These are phyloP conservation scores for Liquidambar formosana DNA, from an alignment of 164 flowering plant genomes.

Conservation along the genomic window DNA sequence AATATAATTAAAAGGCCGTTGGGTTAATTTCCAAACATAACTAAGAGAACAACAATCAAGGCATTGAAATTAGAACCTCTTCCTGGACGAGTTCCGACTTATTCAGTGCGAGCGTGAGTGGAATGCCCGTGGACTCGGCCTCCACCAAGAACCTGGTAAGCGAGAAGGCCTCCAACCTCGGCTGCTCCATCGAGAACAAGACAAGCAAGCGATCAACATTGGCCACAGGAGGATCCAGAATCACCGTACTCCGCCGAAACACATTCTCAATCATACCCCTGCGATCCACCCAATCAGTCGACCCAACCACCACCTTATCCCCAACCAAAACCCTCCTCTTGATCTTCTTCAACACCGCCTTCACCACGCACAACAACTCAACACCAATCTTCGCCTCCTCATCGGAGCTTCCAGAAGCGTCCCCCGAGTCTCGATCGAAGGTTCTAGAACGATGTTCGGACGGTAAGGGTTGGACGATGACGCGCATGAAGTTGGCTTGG, in stretches of 20 bases:
- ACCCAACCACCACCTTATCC: conserved; percentile 86
- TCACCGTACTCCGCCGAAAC: conserved; percentile 59
- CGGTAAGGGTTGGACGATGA: conserved; percentile 49
- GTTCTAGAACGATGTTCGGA: conserved; percentile 2
- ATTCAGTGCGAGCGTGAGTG: conserved; percentile 80
- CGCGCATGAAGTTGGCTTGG: conserved; percentile 97
- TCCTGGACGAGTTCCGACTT: conserved; percentile 74
- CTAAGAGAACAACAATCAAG: too few relatives aligned
- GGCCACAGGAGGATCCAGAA: conserved; percentile 85
- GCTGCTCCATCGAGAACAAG: conserved; percentile 87
- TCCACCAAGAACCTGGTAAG: conserved; percentile 91
- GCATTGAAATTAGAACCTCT: conserved; percentile 43
- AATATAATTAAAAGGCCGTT: too few relatives aligned
- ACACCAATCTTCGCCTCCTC: conserved; percentile 34
- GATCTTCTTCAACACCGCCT: conserved; percentile 88
- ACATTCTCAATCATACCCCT: conserved; percentile 94
- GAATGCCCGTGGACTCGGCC: conserved; percentile 88
- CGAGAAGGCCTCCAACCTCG: conserved; percentile 66
- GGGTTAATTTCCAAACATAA: too few relatives aligned
- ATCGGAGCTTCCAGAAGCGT: conserved; percentile 15
- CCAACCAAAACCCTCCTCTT: conserved; percentile 90
- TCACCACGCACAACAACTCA: conserved; percentile 85
- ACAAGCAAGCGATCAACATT: conserved; percentile 93
- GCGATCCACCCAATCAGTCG: conserved; percentile 86
- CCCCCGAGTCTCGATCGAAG: too few relatives aligned